Evolutionary conservation across 352 stramenopile species (phyloP).

Genomic region (Pythium aristosporum): DNA sequence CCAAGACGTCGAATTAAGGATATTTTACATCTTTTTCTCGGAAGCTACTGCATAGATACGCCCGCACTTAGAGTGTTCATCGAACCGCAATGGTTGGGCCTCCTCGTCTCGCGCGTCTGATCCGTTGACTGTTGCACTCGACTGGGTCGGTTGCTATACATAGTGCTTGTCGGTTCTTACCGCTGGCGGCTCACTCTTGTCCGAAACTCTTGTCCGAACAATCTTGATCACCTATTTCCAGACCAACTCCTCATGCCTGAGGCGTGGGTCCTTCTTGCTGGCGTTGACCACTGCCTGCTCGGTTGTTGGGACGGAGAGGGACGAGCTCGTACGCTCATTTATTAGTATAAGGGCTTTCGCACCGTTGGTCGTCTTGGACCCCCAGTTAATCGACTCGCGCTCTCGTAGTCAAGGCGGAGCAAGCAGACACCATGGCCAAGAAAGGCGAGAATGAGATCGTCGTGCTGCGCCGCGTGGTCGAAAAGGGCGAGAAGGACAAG

Average conservation of each 20-base stretch:
- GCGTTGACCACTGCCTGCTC: too few species aligned
- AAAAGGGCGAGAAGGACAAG: slow-evolving; percentile 70
- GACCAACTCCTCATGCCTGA: neutral
- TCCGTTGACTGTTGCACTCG: neutral
- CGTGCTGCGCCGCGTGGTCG: slow-evolving; percentile 60
- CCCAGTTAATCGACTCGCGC: neutral
- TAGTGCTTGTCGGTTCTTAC: neutral
- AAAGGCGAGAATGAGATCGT: slow-evolving; percentile 72
- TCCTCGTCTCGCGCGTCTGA: slow-evolving; percentile 7
- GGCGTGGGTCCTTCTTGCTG: neutral
- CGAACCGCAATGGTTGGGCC: too few species aligned
- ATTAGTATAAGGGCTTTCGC: slow-evolving; percentile 11
- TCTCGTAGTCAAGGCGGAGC: neutral
- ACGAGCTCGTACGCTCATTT: slow-evolving; percentile 13
- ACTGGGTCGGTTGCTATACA: neutral
- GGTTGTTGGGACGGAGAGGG: too few species aligned
- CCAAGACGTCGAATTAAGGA: slow-evolving; percentile 11
- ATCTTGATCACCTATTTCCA: slow-evolving; percentile 1
- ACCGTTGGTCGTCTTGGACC: neutral
- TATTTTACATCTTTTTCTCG: neutral
- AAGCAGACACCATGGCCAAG: slow-evolving; percentile 45
- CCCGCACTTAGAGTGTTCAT: too few species aligned
- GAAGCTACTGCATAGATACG: too few species aligned
- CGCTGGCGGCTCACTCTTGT: neutral
- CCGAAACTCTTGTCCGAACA: too few species aligned